These are phyloP conservation scores for Talaromyces amestolkiae DNA, from an alignment of 2,329 filamentous ascomycete species.

Conservation along the genomic window DNA sequence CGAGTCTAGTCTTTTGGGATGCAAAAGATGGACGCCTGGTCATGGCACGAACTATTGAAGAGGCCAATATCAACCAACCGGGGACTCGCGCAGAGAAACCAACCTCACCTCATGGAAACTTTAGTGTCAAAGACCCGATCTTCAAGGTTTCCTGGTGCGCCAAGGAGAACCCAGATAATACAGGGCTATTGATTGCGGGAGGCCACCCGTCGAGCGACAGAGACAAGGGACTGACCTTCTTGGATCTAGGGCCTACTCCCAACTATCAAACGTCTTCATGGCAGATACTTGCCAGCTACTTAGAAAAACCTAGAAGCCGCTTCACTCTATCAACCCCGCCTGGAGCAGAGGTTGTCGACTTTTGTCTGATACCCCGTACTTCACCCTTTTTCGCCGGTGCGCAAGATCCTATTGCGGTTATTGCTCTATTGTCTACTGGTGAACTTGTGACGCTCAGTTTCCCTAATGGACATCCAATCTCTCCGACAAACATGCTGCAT, in stretches of 20 bases:
- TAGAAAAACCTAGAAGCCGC: conserved; percentile 70
- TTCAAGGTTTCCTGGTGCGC: conserved; percentile 86
- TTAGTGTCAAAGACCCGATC: conserved; percentile 69
- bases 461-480: conserved; percentile 85
- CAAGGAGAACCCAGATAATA: conserved; percentile 91
- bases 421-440: conserved; percentile 77
- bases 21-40: conserved; percentile 80
- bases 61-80: conserved; percentile 70
- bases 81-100: conserved; percentile 45
- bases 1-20: conserved; percentile 92
- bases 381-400: conserved; percentile 85
- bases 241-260: conserved; percentile 85
- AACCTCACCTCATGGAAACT: conserved; percentile 48
- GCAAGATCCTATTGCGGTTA: conserved; percentile 83
- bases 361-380: conserved; percentile 75
- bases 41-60: conserved; percentile 75
- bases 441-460: conserved; percentile 89
- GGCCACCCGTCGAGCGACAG: conserved; percentile 67
- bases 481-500: conserved; percentile 88
- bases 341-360: conserved; percentile 73
- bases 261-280: conserved; percentile 89
- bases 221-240: conserved; percentile 76
- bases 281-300: conserved; percentile 76
- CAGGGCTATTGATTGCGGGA: conserved; percentile 80
- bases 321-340: conserved; percentile 71